Percentiles rank a stretch among this genome's conserved stretches.
Evolutionary conservation across 768 basidiomycete species (phyloP).

Genomic region (Astraeus odoratus): DNA sequence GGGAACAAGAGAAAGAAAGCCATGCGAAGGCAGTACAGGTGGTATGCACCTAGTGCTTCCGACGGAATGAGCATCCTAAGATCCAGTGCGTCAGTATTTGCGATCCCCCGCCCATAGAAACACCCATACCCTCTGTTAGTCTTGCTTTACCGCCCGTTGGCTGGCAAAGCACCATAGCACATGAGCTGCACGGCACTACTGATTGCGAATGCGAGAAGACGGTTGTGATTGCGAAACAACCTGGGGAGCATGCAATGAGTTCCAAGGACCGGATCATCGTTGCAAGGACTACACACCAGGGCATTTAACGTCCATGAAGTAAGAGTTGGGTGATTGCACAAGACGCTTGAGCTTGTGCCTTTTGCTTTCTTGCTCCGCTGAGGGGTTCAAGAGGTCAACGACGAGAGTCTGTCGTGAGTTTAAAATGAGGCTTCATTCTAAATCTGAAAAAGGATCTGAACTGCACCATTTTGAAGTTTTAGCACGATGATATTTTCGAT

Average conservation of each 20-base stretch:
- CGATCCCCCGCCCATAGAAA: constrained; percentile 1
- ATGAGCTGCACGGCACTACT: constrained; percentile 89
- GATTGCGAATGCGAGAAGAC: constrained; percentile 99
- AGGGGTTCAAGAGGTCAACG: constrained; percentile 96
- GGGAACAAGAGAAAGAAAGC: neutral
- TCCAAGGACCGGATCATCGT: neutral
- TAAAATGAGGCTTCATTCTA: neutral
- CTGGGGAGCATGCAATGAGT: constrained; percentile 30
- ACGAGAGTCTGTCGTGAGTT: constrained; percentile 84
- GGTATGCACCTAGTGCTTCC: constrained; percentile 68
- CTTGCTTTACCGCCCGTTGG: constrained; percentile 98
- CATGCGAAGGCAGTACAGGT: neutral
- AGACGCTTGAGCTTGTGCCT: constrained; percentile 99
- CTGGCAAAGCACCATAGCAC: constrained; percentile 93
- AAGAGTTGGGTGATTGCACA: constrained; percentile 97
- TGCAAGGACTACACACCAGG: constrained; percentile 54
- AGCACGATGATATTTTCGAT: neutral
- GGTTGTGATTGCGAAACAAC: constrained; percentile 92
- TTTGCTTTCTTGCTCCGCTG: constrained; percentile 74
- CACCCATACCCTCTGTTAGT: constrained; percentile 85
- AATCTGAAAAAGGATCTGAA: too few species aligned
- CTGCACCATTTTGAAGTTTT: neutral
- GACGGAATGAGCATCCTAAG: constrained; percentile 93
- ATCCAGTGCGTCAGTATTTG: constrained; percentile 7
- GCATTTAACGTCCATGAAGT: constrained; percentile 99